phyloP scores from a whole-genome alignment of 176 grass and related monocot species.

The Paspalum notatum region DNA sequence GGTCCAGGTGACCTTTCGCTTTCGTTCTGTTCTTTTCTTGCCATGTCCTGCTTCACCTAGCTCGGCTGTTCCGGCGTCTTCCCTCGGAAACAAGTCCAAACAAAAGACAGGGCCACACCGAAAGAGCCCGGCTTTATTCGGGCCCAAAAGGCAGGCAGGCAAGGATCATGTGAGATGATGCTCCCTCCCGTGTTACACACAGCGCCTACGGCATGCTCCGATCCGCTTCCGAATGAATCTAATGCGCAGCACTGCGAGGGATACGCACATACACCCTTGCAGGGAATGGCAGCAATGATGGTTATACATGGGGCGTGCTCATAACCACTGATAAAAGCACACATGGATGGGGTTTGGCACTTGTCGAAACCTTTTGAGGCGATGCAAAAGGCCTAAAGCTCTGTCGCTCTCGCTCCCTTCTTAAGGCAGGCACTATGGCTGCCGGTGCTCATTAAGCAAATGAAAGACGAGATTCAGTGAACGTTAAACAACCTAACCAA shows the following conservation, averaged over 20 bases:
- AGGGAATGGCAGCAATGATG: conserved; percentile 21
- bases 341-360: not conserved
- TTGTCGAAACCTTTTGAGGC: not conserved
- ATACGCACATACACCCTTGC: not conserved
- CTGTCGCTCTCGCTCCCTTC: not conserved
- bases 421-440: conserved; percentile 13
- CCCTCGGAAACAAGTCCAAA: conserved; percentile 33
- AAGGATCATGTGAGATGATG: conserved; percentile 47
- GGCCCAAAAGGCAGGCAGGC: conserved; percentile 35
- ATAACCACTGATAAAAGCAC: conserved; percentile 30
- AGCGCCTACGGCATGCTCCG: not conserved
- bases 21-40: conserved; percentile 21
- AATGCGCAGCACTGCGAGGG: conserved; percentile 30
- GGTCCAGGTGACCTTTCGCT: conserved; percentile 31
- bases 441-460: not conserved
- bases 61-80: conserved; percentile 3
- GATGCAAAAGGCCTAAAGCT: conserved; percentile 6
- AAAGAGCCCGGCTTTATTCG: conserved; percentile 33
- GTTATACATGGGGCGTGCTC: not conserved
- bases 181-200: conserved; percentile 29
- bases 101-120: conserved; percentile 30
- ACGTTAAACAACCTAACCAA: conserved; percentile 11
- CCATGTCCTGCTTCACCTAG: not conserved
- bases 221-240: conserved; percentile 5
- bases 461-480: not conserved